Evolutionary conservation across 106 monocot genomes (phyloP).

Genomic region (Platanthera guangdongensis): DNA sequence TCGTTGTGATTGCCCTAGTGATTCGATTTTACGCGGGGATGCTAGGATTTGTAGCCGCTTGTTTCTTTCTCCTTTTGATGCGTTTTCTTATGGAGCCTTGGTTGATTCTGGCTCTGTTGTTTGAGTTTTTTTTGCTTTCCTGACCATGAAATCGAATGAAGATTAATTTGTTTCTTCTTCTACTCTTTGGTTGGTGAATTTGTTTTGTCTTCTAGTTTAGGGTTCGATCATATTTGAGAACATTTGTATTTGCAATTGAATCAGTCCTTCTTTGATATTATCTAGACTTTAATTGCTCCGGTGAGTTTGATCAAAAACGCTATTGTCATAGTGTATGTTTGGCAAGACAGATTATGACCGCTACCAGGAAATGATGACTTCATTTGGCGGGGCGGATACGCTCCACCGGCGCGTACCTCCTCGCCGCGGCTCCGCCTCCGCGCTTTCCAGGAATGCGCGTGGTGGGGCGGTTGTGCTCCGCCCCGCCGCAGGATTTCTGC

Average conservation of each 20-base stretch:
- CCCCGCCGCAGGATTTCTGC: too few relatives aligned
- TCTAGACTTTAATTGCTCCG: background rate
- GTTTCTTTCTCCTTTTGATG: background rate
- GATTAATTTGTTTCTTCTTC: background rate
- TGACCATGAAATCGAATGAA: background rate
- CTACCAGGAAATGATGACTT: too few relatives aligned
- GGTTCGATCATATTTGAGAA: background rate
- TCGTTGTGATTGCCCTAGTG: slow-evolving; percentile 1
- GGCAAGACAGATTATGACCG: too few relatives aligned
- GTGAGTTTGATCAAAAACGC: background rate
- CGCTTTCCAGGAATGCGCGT: too few relatives aligned
- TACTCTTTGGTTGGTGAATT: background rate
- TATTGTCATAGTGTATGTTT: too few relatives aligned
- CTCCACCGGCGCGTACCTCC: too few relatives aligned
- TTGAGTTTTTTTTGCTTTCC: background rate
- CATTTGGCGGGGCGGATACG: too few relatives aligned
- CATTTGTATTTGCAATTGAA: background rate
- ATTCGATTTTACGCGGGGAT: background rate
- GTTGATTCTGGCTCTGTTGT: background rate
- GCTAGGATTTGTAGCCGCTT: background rate
- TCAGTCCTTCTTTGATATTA: background rate
- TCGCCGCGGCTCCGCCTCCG: too few relatives aligned
- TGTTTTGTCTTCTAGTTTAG: background rate
- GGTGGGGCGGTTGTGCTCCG: too few relatives aligned
- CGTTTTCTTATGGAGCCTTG: background rate